Base-by-base conservation (phyloP, 192 early-diverging fungal species). In the Backusella westeae region DNA sequence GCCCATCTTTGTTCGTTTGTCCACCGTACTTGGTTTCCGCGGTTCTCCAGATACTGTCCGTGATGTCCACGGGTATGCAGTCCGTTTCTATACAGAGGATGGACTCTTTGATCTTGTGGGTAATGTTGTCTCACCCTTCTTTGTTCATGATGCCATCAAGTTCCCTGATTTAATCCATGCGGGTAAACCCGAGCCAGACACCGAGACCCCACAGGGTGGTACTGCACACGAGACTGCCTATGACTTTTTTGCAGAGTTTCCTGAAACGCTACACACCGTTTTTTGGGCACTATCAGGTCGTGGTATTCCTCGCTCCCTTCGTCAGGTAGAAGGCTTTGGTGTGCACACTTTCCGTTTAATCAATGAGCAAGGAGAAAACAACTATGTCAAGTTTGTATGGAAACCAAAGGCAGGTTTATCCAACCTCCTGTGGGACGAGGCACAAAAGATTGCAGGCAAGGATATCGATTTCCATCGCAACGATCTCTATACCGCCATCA, bases 331-430 rank as follows among this genome's bases (percentile, higher is more conserved):
- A 66, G 87, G 85, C 49, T 87, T 80, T 75, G 84, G 82, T 38
- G 80, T 82, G 12, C 86, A 87, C 72, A 86, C 86, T 4, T 84
- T 83, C 76, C 77, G 78, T 23, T 52, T 86, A 15, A 66, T 88
- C 49, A 87, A 85, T 77, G 77, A 52, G 17, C 34, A 81, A 35
- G 87, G 85, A 5, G 75, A 82, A 29, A 15, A 46, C 38, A 23
- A n/a, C 9, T 85, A 81, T 65, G 83, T 83, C 70, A 88, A 88
- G 70, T 88, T 82, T 73, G 75, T 85, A 63, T 87, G 78, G 78
- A 85, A 80, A 23, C 78, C 87, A 6, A 63, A 73, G 41, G 69
- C 72, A 1, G 87, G 87, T 52, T 42, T 77, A n/a, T 76, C 49
- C 41, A 78, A 78, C 34, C 49, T 72, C 15, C 19, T 76, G 15